phyloP scores from a whole-genome alignment of 2,329 filamentous ascomycete species.

The Fonsecaea erecta region DNA sequence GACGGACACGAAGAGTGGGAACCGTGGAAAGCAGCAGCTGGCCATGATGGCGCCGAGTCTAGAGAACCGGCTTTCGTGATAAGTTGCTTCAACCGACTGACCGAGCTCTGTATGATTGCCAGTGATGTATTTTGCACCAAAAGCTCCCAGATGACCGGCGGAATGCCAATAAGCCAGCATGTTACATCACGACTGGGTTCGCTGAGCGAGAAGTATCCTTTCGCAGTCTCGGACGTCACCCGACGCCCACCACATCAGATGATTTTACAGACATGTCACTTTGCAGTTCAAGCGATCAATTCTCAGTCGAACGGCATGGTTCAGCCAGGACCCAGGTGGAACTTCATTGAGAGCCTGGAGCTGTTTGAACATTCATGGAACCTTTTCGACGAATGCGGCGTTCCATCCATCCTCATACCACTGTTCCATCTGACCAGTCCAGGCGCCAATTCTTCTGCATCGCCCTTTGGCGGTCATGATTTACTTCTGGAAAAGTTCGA shows the following conservation, averaged over 20 bases:
- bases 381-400: slow-evolving; percentile 13
- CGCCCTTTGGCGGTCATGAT: neutral
- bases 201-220: slow-evolving; percentile 23
- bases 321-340: neutral
- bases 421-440: slow-evolving; percentile 13
- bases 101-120: slow-evolving; percentile 42
- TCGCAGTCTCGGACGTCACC: slow-evolving; percentile 14
- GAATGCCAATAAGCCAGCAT: neutral
- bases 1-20: slow-evolving; percentile 76
- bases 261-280: slow-evolving; percentile 25
- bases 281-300: slow-evolving; percentile 11
- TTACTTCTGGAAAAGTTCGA: slow-evolving; percentile 2
- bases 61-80: slow-evolving; percentile 51
- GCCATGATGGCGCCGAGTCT: slow-evolving; percentile 42
- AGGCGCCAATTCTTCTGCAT: neutral
- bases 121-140: slow-evolving; percentile 14
- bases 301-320: neutral
- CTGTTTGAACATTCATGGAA: slow-evolving; percentile 26
- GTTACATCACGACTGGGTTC: slow-evolving; percentile 1
- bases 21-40: slow-evolving; percentile 62
- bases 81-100: slow-evolving; percentile 60
- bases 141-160: neutral
- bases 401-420: slow-evolving; percentile 23
- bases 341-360: slow-evolving; percentile 20
- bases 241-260: slow-evolving; percentile 31